Evolutionary conservation across 1,284 basidiomycete species (phyloP).

Genomic region (Tilletia setariae): DNA sequence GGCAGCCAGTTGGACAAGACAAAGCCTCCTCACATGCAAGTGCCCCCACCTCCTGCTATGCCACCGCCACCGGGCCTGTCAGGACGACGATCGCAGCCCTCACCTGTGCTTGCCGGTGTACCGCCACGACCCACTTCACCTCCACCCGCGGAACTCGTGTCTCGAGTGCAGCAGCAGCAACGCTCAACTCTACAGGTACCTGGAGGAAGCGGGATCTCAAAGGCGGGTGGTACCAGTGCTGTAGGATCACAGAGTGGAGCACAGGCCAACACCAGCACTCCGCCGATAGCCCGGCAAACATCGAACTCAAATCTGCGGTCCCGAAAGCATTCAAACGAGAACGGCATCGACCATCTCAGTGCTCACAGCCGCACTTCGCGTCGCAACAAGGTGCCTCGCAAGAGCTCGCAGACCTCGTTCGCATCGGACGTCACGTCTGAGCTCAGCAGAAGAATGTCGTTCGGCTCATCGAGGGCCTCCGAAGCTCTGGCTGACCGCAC

Average conservation of each 20-base stretch:
- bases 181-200: slow-evolving; percentile 20
- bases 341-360: neutral
- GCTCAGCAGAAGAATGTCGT: slow-evolving; percentile 36
- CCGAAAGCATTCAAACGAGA: slow-evolving; percentile 33
- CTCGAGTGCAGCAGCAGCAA: slow-evolving; percentile 26
- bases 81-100: slow-evolving; percentile 20
- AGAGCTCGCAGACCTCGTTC: slow-evolving; percentile 29
- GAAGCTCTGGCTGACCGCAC: slow-evolving; percentile 1
- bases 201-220: neutral
- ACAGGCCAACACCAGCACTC: too few relatives aligned
- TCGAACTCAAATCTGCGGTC: slow-evolving; percentile 20
- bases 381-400: slow-evolving; percentile 5
- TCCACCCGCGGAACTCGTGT: slow-evolving; percentile 36
- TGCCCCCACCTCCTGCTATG: slow-evolving; percentile 42
- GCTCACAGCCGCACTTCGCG: slow-evolving; percentile 7
- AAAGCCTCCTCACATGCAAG: slow-evolving; percentile 39
- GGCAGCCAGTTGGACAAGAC: slow-evolving; percentile 33
- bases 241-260: too few relatives aligned
- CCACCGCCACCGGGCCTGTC: slow-evolving; percentile 37
- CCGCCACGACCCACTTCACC: slow-evolving; percentile 40
- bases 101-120: slow-evolving; percentile 16
- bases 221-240: too few relatives aligned
- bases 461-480: slow-evolving; percentile 30
- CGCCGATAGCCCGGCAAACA: too few relatives aligned
- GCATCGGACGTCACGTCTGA: slow-evolving; percentile 46